phyloP scores from a whole-genome alignment of 2,329 filamentous ascomycete genomes.

The Byssoonygena ceratinophila region DNA sequence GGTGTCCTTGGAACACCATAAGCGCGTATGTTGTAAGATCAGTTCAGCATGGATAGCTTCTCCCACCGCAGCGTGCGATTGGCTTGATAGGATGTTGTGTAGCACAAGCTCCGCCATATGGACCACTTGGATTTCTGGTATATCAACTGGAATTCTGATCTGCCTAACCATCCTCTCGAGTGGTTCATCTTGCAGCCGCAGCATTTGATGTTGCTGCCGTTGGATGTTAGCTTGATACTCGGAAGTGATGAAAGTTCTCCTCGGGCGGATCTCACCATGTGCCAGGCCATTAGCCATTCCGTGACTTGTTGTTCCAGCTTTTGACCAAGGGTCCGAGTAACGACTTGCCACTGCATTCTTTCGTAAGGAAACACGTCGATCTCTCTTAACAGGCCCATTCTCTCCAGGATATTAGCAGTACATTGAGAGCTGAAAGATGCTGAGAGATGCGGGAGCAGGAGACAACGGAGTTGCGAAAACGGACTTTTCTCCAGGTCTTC shows the following conservation, averaged over 20 bases:
- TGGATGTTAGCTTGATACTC: neutral
- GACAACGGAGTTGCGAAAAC: constrained; percentile 38
- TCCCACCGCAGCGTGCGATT: constrained; percentile 30
- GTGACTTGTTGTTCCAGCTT: constrained; percentile 34
- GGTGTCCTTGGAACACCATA: constrained; percentile 37
- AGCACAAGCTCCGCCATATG: constrained; percentile 53
- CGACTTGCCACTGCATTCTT: constrained; percentile 44
- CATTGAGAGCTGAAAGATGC: constrained; percentile 38
- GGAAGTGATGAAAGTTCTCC: neutral
- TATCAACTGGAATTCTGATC: constrained; percentile 80
- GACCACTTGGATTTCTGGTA: constrained; percentile 71
- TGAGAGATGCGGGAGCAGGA: constrained; percentile 44
- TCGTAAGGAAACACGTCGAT: constrained; percentile 44
- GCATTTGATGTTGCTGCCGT: constrained; percentile 26
- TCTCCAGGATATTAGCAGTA: constrained; percentile 43
- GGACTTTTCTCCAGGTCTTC: constrained; percentile 39
- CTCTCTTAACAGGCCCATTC: constrained; percentile 44
- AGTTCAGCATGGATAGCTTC: constrained; percentile 40
- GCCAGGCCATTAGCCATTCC: constrained; percentile 38
- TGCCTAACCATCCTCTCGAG: constrained; percentile 41
- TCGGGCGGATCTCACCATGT: constrained; percentile 36
- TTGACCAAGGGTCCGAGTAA: constrained; percentile 43
- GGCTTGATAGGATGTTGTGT: constrained; percentile 23
- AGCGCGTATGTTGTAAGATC: constrained; percentile 45
- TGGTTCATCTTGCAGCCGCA: constrained; percentile 25